Evolutionary conservation across 177 flowering plant species (phyloP), one percentile per base, ranked within the genome.

Genomic region (Vitis hybrid): DNA sequence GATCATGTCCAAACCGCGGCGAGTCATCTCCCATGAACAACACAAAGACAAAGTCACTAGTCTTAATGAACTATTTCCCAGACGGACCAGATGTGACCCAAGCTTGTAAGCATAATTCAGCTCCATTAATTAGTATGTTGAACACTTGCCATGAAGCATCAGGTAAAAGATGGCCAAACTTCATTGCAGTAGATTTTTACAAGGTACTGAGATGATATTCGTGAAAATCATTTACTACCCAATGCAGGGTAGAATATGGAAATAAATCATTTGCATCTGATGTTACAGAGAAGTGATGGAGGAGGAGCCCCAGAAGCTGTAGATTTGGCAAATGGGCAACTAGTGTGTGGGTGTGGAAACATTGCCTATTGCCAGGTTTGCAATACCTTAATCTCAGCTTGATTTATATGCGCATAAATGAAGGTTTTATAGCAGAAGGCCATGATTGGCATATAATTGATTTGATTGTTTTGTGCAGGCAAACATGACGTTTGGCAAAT

Each of bases 241-340:
- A 38, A 5, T 38, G 47, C 47, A 38, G 47, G 47, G 47, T 38
- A 38, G 47, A 8, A 5, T 38, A 38, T 51, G 20, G 47, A 22
- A 57, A 17, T 67, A 14, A 58, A 24, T 24, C 14, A 18, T 59
- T 44, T 56, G 57, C 56, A 1, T 15, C 58, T 72, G 47, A 63
- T 57, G 11, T 79, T 86, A 66, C 85, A 92, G 98, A 91, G 94
- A 74, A 95, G 98, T 50, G 91, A 95, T 70, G 94, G 97, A 53
- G 90, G 90, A n/a, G 97, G 98, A 64, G 90, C 95, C 7, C 81
- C 94, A n/a, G 82, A 82, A 58, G 92, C 95, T 31, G 82, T 82
- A 31, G 97, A 95, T 78, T 71, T 76, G 44, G 78, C 88, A 15
- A 95, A 92, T 76, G 98, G 97, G 19, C 86, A 87, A 60, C 78